Conservation (phyloP, 768 basidiomycete species). For the Hericium alpestre region DNA sequence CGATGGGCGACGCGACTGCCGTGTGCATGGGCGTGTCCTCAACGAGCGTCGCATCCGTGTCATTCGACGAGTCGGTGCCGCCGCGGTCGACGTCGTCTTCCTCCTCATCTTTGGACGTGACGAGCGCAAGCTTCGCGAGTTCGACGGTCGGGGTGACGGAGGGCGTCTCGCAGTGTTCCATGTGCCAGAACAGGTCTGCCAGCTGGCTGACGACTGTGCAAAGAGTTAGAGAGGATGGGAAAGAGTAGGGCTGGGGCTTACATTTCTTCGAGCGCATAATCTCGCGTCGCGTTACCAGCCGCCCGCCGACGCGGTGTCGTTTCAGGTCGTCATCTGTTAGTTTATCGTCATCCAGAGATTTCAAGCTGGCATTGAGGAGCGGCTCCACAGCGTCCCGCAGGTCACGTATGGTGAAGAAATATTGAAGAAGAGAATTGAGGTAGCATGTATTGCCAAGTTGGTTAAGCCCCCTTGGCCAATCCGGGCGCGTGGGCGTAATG, state of each 20-base stretch:
- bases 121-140: constrained; percentile 82
- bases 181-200: constrained; percentile 64
- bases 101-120: constrained; percentile 84
- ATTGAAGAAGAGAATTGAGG: constrained; percentile 78
- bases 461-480: constrained; percentile 77
- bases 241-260: constrained; percentile 19
- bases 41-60: constrained; percentile 82
- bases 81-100: constrained; percentile 69
- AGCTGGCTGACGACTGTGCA: constrained; percentile 67
- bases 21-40: constrained; percentile 46
- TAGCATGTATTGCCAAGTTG: constrained; percentile 88
- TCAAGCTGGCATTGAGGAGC: constrained; percentile 43
- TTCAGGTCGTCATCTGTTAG: constrained; percentile 73
- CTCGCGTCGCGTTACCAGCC: constrained; percentile 71
- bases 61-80: constrained; percentile 73
- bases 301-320: constrained; percentile 78
- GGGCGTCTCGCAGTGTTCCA: constrained; percentile 53
- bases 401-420: constrained; percentile 93
- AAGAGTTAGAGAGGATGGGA: constrained; percentile 1
- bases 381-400: constrained; percentile 66
- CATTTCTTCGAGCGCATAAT: constrained; percentile 80
- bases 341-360: constrained; percentile 54
- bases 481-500: constrained; percentile 39
- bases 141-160: constrained; percentile 79
- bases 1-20: constrained; percentile 17